These are phyloP conservation scores for Blastocystis sp. DNA, from an alignment of 352 stramenopile species.

Conservation along the genomic window DNA sequence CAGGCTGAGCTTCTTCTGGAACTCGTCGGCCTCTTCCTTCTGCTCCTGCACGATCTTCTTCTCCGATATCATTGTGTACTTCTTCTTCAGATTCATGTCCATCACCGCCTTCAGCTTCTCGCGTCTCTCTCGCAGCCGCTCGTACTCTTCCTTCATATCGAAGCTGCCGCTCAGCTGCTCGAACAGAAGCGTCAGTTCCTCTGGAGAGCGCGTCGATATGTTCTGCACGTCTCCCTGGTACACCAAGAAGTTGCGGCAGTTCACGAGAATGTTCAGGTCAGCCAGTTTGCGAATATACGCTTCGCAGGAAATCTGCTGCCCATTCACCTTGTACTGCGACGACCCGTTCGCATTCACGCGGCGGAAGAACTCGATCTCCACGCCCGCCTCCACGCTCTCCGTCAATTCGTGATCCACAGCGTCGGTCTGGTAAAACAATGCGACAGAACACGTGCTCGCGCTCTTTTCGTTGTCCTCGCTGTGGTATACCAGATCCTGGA, in stretches of 20 bases:
- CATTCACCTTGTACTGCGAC: constrained; percentile 83
- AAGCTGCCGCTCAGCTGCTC: constrained; percentile 92
- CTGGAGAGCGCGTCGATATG: constrained; percentile 91
- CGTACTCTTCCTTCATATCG: constrained; percentile 84
- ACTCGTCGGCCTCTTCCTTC: constrained; percentile 88
- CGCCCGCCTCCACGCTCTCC: constrained; percentile 75
- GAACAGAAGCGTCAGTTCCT: constrained; percentile 93
- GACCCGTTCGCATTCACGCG: constrained; percentile 88
- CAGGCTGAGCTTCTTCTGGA: constrained; percentile 81
- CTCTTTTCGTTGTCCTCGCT: constrained; percentile 78
- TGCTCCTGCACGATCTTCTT: constrained; percentile 90
- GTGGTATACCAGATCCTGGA: constrained; percentile 94
- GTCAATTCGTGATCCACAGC: constrained; percentile 79
- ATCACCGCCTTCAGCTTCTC: constrained; percentile 81
- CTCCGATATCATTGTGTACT: constrained; percentile 87
- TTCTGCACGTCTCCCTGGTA: constrained; percentile 98
- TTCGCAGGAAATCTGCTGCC: constrained; percentile 81
- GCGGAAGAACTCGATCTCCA: constrained; percentile 89
- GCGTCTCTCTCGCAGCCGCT: constrained; percentile 80
- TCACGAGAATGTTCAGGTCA: constrained; percentile 94
- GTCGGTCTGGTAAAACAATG: constrained; percentile 89
- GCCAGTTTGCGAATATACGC: constrained; percentile 90
- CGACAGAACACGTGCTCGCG: constrained; percentile 84
- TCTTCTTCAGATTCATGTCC: constrained; percentile 90
- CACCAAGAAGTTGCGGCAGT: constrained; percentile 98